phyloP scores from a whole-genome alignment of 1,139 yeast genomes.

The Candida tropicalis region DNA sequence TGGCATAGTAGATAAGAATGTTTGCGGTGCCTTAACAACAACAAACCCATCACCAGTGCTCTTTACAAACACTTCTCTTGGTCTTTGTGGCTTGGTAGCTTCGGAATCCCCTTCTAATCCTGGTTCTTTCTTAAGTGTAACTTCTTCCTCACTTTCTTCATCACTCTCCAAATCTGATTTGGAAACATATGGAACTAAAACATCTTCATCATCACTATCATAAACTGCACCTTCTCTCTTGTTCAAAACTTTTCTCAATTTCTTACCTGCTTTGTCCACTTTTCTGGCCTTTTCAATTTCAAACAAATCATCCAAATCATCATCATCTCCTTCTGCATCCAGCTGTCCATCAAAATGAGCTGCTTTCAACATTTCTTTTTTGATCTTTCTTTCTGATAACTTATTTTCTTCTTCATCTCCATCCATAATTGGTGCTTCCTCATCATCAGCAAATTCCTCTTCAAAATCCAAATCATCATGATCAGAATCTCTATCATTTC shows the following conservation, averaged over 20 bases:
- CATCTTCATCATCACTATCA: slow-evolving; percentile 72
- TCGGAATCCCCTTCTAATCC: slow-evolving; percentile 28
- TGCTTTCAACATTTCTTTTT: slow-evolving; percentile 87
- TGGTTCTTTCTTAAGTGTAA: slow-evolving; percentile 48
- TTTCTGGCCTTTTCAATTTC: slow-evolving; percentile 65
- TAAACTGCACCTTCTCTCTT: slow-evolving; percentile 90
- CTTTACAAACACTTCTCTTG: slow-evolving; percentile 47
- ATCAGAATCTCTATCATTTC: slow-evolving; percentile 68
- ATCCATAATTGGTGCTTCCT: slow-evolving; percentile 97
- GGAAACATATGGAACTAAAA: slow-evolving; percentile 76
- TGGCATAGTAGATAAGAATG: slow-evolving; percentile 68
- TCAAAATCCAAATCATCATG: slow-evolving; percentile 94
- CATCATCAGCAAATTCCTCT: slow-evolving; percentile 98
- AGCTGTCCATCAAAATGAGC: slow-evolving; percentile 68
- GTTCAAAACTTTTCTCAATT: slow-evolving; percentile 78
- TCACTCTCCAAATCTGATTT: slow-evolving; percentile 68
- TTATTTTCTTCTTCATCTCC: slow-evolving; percentile 96
- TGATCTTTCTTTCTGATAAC: slow-evolving; percentile 84
- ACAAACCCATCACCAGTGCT: slow-evolving; percentile 66
- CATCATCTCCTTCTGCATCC: slow-evolving; percentile 60
- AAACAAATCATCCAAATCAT: slow-evolving; percentile 66
- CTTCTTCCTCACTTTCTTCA: slow-evolving; percentile 45
- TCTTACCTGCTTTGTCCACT: slow-evolving; percentile 90
- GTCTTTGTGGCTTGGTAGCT: slow-evolving; percentile 15
- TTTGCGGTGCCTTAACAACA: slow-evolving; percentile 64